A percentile compares a stretch with the other conserved stretches of the same genome.
These are phyloP conservation scores for Ambrosia artemisiifolia DNA, from an alignment of 129 eudicot genomes.

Conservation along the genomic window DNA sequence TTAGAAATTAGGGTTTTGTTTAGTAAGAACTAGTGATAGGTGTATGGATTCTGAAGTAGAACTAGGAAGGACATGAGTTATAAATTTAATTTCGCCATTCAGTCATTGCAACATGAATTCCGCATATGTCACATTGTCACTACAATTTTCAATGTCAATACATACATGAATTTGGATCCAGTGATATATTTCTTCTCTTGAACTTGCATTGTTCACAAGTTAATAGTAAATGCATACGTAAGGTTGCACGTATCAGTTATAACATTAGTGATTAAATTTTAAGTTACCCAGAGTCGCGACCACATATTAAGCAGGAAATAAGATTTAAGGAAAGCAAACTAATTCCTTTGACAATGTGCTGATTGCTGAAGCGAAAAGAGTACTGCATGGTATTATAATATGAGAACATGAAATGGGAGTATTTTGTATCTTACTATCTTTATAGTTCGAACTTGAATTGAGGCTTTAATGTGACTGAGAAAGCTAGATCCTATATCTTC, in stretches of 20 bases:
- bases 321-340: slow-evolving; percentile 12
- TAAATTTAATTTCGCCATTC: background rate
- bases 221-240: background rate
- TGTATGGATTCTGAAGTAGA: slow-evolving; percentile 13
- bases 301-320: slow-evolving; percentile 1
- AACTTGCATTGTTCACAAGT: background rate
- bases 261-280: background rate
- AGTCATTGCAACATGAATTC: background rate
- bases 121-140: background rate
- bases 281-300: background rate
- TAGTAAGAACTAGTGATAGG: background rate
- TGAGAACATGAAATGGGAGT: slow-evolving; percentile 5
- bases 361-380: slow-evolving; percentile 8
- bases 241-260: background rate
- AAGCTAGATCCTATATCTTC: background rate
- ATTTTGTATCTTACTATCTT: background rate
- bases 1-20: background rate
- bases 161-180: slow-evolving; percentile 18
- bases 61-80: slow-evolving; percentile 15
- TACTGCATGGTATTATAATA: background rate
- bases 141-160: background rate
- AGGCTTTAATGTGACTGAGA: background rate
- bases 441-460: slow-evolving; percentile 8
- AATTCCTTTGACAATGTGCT: background rate
- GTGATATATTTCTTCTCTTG: background rate